phyloP scores from a whole-genome alignment of 2,329 filamentous ascomycete genomes.

The Plenodomus biglobosus region DNA sequence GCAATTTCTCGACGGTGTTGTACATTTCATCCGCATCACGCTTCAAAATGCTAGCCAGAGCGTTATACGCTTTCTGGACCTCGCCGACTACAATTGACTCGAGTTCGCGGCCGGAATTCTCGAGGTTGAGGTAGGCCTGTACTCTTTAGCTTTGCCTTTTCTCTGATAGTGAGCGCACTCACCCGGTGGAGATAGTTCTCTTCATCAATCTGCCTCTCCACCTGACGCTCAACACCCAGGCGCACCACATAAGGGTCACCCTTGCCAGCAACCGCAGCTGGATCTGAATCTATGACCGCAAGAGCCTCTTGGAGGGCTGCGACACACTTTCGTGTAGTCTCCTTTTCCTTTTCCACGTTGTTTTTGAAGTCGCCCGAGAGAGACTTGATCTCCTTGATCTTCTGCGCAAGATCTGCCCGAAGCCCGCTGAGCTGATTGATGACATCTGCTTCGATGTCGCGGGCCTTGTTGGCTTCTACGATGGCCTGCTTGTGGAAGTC shows the following conservation, averaged over 20 bases:
- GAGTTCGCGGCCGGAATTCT: slow-evolving; percentile 89
- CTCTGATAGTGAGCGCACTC: slow-evolving; percentile 34
- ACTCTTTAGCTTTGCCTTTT: slow-evolving; percentile 10
- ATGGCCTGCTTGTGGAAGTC: slow-evolving; percentile 81
- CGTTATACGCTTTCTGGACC: slow-evolving; percentile 97
- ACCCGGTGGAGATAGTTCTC: slow-evolving; percentile 96
- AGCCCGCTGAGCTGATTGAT: slow-evolving; percentile 83
- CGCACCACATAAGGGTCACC: slow-evolving; percentile 89
- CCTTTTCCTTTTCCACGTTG: slow-evolving; percentile 92
- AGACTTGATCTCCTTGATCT: slow-evolving; percentile 97
- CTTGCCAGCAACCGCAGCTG: slow-evolving; percentile 74
- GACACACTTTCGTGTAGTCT: slow-evolving; percentile 76
- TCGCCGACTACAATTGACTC: slow-evolving; percentile 96
- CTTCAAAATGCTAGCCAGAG: slow-evolving; percentile 87
- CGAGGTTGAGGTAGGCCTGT: slow-evolving; percentile 90
- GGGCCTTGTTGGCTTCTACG: slow-evolving; percentile 80
- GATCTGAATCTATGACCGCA: slow-evolving; percentile 76
- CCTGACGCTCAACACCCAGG: slow-evolving; percentile 81
- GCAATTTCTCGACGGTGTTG: slow-evolving; percentile 75
- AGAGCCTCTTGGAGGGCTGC: slow-evolving; percentile 79
- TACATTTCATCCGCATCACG: slow-evolving; percentile 84
- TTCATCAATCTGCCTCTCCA: slow-evolving; percentile 91
- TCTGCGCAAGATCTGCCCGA: slow-evolving; percentile 84
- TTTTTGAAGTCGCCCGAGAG: slow-evolving; percentile 96
- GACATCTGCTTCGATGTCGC: slow-evolving; percentile 88